Percentiles rank a stretch among this genome's conserved stretches.
phyloP scores from a whole-genome alignment of 805 yeast genomes.

The Wickerhamomyces tratensis region DNA sequence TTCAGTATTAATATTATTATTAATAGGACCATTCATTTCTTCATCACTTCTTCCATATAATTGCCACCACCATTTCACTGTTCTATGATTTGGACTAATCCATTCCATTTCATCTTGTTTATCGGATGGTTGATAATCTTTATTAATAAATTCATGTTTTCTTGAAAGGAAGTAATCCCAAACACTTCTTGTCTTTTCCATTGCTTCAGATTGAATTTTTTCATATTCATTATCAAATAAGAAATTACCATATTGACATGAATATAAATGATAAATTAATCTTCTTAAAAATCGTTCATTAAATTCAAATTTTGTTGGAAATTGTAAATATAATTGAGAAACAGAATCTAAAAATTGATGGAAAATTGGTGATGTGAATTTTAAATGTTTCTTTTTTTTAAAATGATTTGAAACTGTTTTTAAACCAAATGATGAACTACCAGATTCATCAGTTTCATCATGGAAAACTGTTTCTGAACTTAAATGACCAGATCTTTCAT shows the following conservation, averaged over 20 bases:
- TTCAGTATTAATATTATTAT: background rate
- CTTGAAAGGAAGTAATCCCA: conserved; percentile 92
- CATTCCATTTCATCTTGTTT: conserved; percentile 25
- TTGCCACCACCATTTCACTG: conserved; percentile 85
- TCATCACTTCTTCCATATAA: conserved; percentile 68
- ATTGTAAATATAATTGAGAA: conserved; percentile 65
- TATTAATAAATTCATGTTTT: conserved; percentile 55
- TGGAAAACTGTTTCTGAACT: conserved; percentile 40
- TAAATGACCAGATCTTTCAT: conserved; percentile 74
- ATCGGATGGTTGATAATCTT: conserved; percentile 23
- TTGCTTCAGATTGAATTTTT: conserved; percentile 31
- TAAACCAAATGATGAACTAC: conserved; percentile 30
- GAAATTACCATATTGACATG: conserved; percentile 94
- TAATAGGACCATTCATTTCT: conserved; percentile 38
- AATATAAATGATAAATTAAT: conserved; percentile 76
- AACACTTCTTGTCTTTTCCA: conserved; percentile 55
- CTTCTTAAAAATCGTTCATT: conserved; percentile 83
- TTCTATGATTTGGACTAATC: conserved; percentile 51
- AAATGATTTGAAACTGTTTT: conserved; percentile 41
- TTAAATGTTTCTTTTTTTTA: conserved; percentile 37
- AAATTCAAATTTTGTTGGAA: conserved; percentile 71
- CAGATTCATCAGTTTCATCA: conserved; percentile 20
- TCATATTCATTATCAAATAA: conserved; percentile 68
- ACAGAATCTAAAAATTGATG: conserved; percentile 91
- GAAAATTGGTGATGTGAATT: conserved; percentile 80